phyloP scores from a whole-genome alignment of 1,284 basidiomycete genomes.

The Puccinia horiana region DNA sequence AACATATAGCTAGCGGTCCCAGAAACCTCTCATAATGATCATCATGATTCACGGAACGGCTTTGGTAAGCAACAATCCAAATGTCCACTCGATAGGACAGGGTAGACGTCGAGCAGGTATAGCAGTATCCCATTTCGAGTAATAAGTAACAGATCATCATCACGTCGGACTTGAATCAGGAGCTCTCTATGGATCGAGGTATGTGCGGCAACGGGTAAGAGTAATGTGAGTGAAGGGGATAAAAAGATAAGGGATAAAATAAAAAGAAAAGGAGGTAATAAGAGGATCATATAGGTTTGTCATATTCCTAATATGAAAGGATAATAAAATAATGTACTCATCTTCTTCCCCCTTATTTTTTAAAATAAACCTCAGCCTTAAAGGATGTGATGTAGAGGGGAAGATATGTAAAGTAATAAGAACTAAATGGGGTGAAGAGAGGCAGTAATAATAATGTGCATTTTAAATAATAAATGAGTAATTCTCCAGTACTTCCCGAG shows the following conservation, averaged over 20 bases:
- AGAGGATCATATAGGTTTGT: neutral
- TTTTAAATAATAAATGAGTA: neutral
- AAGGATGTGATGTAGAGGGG: neutral
- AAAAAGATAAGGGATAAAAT: too few species aligned
- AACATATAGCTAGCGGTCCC: neutral
- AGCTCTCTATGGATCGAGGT: neutral
- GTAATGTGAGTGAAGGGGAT: neutral
- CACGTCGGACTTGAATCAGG: constrained; percentile 1
- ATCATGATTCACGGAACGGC: neutral
- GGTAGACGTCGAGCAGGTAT: constrained; percentile 7
- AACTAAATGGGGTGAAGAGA: neutral
- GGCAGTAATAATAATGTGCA: neutral
- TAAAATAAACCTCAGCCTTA: neutral
- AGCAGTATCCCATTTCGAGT: constrained; percentile 1
- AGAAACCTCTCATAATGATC: neutral
- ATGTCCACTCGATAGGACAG: neutral
- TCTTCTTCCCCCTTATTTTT: neutral
- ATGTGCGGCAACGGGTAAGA: constrained; percentile 5
- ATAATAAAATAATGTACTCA: constrained; percentile 18
- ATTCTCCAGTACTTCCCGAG: neutral
- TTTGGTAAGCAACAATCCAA: constrained; percentile 6
- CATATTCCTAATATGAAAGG: neutral
- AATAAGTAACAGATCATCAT: neutral
- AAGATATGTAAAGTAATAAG: constrained; percentile 17
- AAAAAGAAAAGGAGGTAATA: too few species aligned